Percentiles rank a stretch among this genome's conserved stretches.
Evolutionary conservation across 805 yeast species (phyloP).

Genomic region (Brettanomyces nanus): DNA sequence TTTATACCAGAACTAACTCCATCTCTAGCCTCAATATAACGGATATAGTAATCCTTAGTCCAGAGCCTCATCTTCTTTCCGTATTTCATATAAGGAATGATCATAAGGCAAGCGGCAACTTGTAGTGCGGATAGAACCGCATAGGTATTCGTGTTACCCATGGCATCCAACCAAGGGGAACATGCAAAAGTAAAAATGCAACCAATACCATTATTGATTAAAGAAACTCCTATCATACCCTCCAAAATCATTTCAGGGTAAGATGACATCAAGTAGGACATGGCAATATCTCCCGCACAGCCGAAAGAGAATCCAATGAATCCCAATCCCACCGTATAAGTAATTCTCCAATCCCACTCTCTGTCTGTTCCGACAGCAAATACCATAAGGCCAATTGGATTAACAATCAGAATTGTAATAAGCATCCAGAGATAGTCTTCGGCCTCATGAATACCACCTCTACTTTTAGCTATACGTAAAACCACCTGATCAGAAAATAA

Average conservation of each 20-base stretch:
- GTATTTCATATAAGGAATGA: slow-evolving; percentile 37
- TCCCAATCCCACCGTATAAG: slow-evolving; percentile 50
- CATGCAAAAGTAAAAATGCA: slow-evolving; percentile 62
- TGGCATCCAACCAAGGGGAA: slow-evolving; percentile 47
- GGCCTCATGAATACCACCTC: slow-evolving; percentile 56
- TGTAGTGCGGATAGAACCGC: slow-evolving; percentile 55
- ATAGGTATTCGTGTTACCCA: slow-evolving; percentile 52
- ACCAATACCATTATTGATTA: slow-evolving; percentile 57
- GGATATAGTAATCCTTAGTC: slow-evolving; percentile 49
- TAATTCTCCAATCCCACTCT: slow-evolving; percentile 42
- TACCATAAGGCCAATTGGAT: slow-evolving; percentile 55
- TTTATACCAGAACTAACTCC: slow-evolving; percentile 18
- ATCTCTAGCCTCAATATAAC: slow-evolving; percentile 46
- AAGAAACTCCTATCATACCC: slow-evolving; percentile 62
- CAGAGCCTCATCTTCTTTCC: slow-evolving; percentile 51
- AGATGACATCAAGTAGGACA: slow-evolving; percentile 59
- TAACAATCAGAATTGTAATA: slow-evolving; percentile 44
- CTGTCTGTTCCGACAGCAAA: slow-evolving; percentile 61
- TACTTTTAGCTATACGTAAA: slow-evolving; percentile 50
- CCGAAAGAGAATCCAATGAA: slow-evolving; percentile 65
- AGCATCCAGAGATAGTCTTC: slow-evolving; percentile 56
- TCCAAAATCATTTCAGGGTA: slow-evolving; percentile 65
- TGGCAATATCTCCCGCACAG: slow-evolving; percentile 62
- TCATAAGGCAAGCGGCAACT: slow-evolving; percentile 40
- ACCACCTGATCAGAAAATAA: slow-evolving; percentile 51